Evolutionary conservation across 2,329 filamentous ascomycete genomes (phyloP).

Genomic region (Colletotrichum sp.): DNA sequence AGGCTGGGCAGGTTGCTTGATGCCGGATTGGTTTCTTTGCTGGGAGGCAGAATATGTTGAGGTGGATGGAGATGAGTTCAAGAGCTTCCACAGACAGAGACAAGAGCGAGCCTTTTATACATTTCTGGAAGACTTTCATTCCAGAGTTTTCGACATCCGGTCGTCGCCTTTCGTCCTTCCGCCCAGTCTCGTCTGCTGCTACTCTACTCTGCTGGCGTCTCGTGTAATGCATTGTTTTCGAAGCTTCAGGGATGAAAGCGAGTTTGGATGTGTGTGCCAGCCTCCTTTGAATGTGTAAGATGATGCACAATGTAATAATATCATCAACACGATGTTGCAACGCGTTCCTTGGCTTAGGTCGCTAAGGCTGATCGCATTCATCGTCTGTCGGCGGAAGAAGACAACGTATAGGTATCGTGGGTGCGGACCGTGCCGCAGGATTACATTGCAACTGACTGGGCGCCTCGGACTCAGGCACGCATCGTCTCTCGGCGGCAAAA

Average conservation of each 20-base stretch:
- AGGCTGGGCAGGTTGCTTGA: neutral
- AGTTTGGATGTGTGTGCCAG: neutral
- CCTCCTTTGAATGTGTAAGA: neutral
- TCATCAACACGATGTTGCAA: neutral
- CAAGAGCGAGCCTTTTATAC: conserved; percentile 2
- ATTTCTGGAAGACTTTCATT: neutral
- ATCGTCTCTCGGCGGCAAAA: too few relatives aligned
- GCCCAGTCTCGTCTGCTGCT: neutral
- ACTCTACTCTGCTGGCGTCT: neutral
- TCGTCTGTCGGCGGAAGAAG: neutral
- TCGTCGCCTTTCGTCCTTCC: neutral
- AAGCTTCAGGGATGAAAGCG: neutral
- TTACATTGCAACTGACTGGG: neutral
- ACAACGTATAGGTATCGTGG: neutral
- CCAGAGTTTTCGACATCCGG: neutral
- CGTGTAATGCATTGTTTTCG: neutral
- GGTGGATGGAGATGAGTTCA: neutral
- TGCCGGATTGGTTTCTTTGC: neutral
- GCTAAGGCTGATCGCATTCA: neutral
- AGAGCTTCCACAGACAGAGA: neutral
- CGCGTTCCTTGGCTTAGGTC: neutral
- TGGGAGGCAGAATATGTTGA: neutral
- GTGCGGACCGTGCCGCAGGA: neutral
- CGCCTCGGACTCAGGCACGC: neutral
- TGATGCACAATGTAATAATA: neutral